Percentiles rank a stretch among this genome's conserved stretches.
phyloP scores from a whole-genome alignment of 129 eudicot species.

The Apium graveolens region DNA sequence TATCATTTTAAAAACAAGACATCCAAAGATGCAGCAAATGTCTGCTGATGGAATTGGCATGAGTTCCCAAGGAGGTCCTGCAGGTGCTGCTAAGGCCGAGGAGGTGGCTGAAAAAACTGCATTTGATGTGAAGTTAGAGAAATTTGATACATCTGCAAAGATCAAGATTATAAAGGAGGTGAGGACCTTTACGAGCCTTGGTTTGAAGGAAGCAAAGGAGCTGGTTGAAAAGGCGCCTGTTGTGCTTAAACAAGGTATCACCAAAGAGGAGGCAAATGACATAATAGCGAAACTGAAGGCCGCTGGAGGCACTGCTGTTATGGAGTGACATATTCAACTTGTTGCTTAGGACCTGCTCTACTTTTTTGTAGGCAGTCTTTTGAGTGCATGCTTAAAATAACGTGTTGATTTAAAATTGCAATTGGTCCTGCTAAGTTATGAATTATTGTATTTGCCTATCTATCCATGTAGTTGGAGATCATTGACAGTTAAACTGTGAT shows the following conservation, averaged over 20 bases:
- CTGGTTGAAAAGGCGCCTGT: constrained; percentile 56
- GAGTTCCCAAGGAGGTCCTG: constrained; percentile 40
- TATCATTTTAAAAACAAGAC: constrained; percentile 36
- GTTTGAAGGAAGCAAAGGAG: constrained; percentile 72
- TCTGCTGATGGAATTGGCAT: constrained; percentile 52
- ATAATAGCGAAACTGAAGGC: constrained; percentile 57
- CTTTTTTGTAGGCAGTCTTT: not conserved
- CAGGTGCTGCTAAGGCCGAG: constrained; percentile 36
- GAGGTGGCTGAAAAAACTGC: constrained; percentile 56
- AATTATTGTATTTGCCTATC: not conserved
- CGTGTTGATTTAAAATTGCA: not conserved
- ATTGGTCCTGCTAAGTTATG: not conserved
- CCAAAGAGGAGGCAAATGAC: constrained; percentile 62
- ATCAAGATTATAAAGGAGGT: constrained; percentile 73
- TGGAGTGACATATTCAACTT: constrained; percentile 36
- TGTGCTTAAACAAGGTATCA: constrained; percentile 52
- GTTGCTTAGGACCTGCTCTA: not conserved
- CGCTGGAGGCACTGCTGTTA: constrained; percentile 66
- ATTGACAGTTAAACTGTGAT: not conserved
- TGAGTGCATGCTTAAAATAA: not conserved
- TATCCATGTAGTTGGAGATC: not conserved
- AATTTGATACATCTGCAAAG: constrained; percentile 51
- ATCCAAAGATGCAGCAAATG: constrained; percentile 52
- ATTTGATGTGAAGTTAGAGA: constrained; percentile 63
- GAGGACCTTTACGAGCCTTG: constrained; percentile 55